Conservation (phyloP, 2,329 filamentous ascomycete species). For the Lachnellula cervina region DNA sequence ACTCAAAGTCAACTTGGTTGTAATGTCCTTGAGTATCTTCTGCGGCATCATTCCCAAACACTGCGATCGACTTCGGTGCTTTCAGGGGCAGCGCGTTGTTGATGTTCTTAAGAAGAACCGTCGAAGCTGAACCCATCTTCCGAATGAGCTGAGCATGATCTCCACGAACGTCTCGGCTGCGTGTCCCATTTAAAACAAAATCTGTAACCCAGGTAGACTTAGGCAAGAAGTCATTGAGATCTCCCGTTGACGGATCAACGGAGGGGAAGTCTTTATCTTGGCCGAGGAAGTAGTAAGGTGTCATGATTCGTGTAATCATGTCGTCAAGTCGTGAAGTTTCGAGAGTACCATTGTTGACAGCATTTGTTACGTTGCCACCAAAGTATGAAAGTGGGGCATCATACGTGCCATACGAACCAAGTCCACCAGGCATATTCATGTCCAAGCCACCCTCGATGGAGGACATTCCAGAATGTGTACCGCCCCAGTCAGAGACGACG, state of each 20-base stretch:
- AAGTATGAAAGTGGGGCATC: constrained; percentile 9
- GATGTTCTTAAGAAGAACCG: constrained; percentile 59
- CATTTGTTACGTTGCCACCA: constrained; percentile 40
- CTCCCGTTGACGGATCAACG: constrained; percentile 15
- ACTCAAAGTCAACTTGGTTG: constrained; percentile 33
- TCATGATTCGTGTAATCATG: constrained; percentile 61
- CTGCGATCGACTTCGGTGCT: constrained; percentile 40
- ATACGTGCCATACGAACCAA: constrained; percentile 57
- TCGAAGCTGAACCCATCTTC: constrained; percentile 50
- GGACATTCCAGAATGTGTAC: constrained; percentile 72
- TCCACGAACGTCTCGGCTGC: constrained; percentile 71
- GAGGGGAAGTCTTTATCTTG: constrained; percentile 43
- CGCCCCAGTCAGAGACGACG: constrained; percentile 79
- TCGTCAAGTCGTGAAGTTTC: constrained; percentile 52
- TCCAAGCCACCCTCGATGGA: constrained; percentile 78
- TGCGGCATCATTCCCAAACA: constrained; percentile 56
- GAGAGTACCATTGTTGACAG: constrained; percentile 57
- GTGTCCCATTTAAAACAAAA: constrained; percentile 78
- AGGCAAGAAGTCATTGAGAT: constrained; percentile 16
- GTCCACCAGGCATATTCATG: constrained; percentile 45
- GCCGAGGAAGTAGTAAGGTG: constrained; percentile 53
- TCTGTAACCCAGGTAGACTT: constrained; percentile 52
- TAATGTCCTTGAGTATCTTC: constrained; percentile 43
- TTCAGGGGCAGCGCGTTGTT: constrained; percentile 56
- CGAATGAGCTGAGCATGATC: constrained; percentile 34